Conservation (phyloP, 306 rosid species). For the Dryas alaskensis region DNA sequence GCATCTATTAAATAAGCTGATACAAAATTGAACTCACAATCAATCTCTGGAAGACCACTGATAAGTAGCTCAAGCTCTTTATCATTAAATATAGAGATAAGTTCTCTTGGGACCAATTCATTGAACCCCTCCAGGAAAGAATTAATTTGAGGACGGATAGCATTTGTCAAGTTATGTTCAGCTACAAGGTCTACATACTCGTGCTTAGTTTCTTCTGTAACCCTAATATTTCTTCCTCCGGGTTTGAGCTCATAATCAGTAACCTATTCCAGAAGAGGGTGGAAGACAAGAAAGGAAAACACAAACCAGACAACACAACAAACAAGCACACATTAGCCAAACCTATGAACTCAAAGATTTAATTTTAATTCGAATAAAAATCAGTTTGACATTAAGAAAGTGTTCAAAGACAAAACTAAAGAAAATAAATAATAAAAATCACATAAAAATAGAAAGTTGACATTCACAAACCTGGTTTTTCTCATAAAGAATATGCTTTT, state of each 20-base stretch:
- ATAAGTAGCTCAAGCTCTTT: slow-evolving; percentile 99
- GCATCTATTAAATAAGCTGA: not conserved
- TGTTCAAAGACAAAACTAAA: not conserved
- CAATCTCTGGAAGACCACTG: slow-evolving; percentile 99
- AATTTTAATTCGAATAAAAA: not conserved
- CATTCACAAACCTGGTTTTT: slow-evolving; percentile 65
- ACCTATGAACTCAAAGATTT: not conserved
- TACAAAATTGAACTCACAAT: slow-evolving; percentile 59
- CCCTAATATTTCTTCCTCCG: slow-evolving; percentile 96
- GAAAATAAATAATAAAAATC: slow-evolving; percentile 4
- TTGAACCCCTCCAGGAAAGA: slow-evolving; percentile 83
- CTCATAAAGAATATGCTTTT: slow-evolving; percentile 91
- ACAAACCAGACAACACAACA: not conserved
- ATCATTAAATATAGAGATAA: slow-evolving; percentile 85
- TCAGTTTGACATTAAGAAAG: not conserved
- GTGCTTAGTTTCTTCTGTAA: slow-evolving; percentile 95
- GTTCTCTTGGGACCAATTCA: slow-evolving; percentile 79
- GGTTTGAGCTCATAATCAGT: slow-evolving; percentile 99
- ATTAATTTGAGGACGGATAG: slow-evolving; percentile 91
- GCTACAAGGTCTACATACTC: slow-evolving; percentile 99
- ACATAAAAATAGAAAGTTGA: slow-evolving; percentile 17
- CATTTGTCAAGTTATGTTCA: slow-evolving; percentile 87
- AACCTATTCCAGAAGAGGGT: slow-evolving; percentile 49
- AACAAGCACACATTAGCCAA: not conserved
- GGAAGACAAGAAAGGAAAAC: not conserved